A percentile compares a stretch with the other conserved stretches of the same genome.
Evolutionary conservation across 2,329 filamentous ascomycete species (phyloP).

Genomic region (Sporothrix humicola): DNA sequence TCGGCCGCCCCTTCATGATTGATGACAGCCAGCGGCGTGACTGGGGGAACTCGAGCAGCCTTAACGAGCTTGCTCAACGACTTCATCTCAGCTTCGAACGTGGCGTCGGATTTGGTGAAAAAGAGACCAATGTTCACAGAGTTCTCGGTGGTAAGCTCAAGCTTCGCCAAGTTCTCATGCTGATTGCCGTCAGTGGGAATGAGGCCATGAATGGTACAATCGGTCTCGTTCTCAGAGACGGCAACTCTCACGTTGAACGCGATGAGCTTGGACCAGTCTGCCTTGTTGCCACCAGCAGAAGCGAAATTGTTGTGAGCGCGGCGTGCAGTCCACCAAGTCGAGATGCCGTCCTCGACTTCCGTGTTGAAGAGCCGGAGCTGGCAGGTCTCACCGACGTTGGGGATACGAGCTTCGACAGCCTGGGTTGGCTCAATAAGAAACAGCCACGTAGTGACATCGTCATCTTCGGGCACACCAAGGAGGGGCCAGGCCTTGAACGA

Average conservation of each 20-base stretch:
- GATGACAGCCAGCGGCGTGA: not conserved
- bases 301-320: slow-evolving; percentile 37
- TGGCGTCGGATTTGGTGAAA: slow-evolving; percentile 36
- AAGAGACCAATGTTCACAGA: slow-evolving; percentile 33
- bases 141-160: slow-evolving; percentile 33
- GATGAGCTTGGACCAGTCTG: slow-evolving; percentile 31
- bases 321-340: slow-evolving; percentile 35
- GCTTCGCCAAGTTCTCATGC: slow-evolving; percentile 1
- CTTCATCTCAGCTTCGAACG: slow-evolving; percentile 37
- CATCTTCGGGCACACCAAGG: slow-evolving; percentile 14
- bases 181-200: slow-evolving; percentile 28
- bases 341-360: not conserved
- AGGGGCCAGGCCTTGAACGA: slow-evolving; percentile 37
- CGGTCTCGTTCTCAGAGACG: slow-evolving; percentile 14
- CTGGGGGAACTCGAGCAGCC: not conserved
- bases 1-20: not conserved
- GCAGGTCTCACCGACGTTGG: slow-evolving; percentile 36
- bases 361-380: slow-evolving; percentile 31
- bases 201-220: slow-evolving; percentile 27
- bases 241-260: slow-evolving; percentile 35
- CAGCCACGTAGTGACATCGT: slow-evolving; percentile 36
- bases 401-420: slow-evolving; percentile 27
- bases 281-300: not conserved
- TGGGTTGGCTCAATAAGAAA: slow-evolving; percentile 33
- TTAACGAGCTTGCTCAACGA: slow-evolving; percentile 34